Evolutionary conservation across 768 basidiomycete species (phyloP).

Genomic region (Lanmaoa pseudosensibilis): DNA sequence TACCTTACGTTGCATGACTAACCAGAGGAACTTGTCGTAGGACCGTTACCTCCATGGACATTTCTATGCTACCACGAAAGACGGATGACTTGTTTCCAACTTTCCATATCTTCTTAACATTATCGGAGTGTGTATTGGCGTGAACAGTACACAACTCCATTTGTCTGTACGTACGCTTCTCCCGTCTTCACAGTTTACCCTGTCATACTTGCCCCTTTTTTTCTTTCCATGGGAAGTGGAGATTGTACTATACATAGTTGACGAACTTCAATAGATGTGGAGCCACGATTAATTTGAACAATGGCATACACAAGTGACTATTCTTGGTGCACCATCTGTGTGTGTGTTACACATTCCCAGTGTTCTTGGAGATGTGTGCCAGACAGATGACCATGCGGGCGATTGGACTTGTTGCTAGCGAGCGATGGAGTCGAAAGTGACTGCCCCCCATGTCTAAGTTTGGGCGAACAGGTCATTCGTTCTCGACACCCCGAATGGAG

Average conservation of each 20-base stretch:
- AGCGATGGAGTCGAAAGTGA: too few species aligned
- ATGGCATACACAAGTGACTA: too few species aligned
- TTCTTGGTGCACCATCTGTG: too few species aligned
- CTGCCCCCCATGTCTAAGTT: too few species aligned
- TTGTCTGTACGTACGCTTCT: slow-evolving; percentile 23
- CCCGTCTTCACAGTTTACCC: neutral
- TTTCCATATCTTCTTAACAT: slow-evolving; percentile 25
- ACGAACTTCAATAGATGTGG: slow-evolving; percentile 13
- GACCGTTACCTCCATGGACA: slow-evolving; percentile 14
- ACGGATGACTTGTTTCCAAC: slow-evolving; percentile 21
- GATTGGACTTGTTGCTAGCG: too few species aligned
- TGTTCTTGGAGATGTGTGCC: too few species aligned
- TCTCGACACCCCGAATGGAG: too few species aligned
- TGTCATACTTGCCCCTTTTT: neutral
- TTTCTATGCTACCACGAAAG: slow-evolving; percentile 17
- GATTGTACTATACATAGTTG: slow-evolving; percentile 16
- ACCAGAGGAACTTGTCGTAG: slow-evolving; percentile 24
- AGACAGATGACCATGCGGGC: too few species aligned
- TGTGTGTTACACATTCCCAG: too few species aligned
- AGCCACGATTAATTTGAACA: neutral
- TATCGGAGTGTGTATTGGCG: slow-evolving; percentile 19
- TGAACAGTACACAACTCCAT: slow-evolving; percentile 1
- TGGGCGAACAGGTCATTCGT: too few species aligned
- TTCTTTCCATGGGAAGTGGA: neutral
- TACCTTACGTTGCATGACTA: slow-evolving; percentile 30